Evolutionary conservation across 768 basidiomycete genomes (phyloP).

Genomic region (Mycena epipterygia): DNA sequence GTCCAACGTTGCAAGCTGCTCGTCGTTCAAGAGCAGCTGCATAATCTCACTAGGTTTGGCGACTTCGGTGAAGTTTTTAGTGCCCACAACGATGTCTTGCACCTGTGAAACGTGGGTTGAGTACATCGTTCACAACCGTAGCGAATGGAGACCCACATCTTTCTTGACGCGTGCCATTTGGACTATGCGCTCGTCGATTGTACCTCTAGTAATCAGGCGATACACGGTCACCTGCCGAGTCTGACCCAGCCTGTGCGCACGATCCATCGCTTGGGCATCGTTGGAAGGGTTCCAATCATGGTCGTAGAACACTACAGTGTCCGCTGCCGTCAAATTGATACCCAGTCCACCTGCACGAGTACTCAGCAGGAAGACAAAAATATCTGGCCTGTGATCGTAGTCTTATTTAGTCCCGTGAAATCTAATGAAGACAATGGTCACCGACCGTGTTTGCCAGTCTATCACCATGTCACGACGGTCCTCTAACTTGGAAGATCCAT

Average conservation of each 20-base stretch:
- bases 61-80: constrained; percentile 93
- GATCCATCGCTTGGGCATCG: constrained; percentile 98
- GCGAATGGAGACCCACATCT: constrained; percentile 70
- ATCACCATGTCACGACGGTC: constrained; percentile 99
- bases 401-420: constrained; percentile 12
- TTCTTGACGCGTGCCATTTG: constrained; percentile 97
- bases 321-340: constrained; percentile 95
- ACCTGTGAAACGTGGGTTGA: constrained; percentile 68
- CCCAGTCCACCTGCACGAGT: constrained; percentile 97
- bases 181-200: constrained; percentile 97
- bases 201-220: constrained; percentile 92
- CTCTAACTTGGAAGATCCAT: constrained; percentile 94
- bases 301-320: constrained; percentile 96
- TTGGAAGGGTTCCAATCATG: constrained; percentile 98
- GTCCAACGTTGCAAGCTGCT: constrained; percentile 85
- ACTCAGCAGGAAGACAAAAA: constrained; percentile 91
- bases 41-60: constrained; percentile 98
- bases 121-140: neutral
- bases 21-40: constrained; percentile 93
- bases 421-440: constrained; percentile 8
- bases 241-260: constrained; percentile 96
- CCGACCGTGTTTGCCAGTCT: constrained; percentile 97
- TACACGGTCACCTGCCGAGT: constrained; percentile 98
- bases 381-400: constrained; percentile 73
- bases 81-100: constrained; percentile 99